Evolutionary conservation across 768 basidiomycete genomes (phyloP).

Genomic region (Sporobolomyces pararoseus): DNA sequence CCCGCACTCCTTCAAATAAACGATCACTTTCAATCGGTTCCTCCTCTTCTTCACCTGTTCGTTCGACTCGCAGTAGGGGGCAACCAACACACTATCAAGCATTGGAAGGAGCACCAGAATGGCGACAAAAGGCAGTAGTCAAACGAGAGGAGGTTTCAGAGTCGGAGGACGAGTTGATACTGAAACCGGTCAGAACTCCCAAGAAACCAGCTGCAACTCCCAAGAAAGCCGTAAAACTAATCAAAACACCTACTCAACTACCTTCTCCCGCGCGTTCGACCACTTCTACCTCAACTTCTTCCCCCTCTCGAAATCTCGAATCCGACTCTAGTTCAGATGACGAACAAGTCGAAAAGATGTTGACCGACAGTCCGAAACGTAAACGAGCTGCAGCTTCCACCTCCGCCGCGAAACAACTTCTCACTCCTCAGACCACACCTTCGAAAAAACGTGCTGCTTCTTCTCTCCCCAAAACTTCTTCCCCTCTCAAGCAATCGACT

Average conservation of each 20-base stretch:
- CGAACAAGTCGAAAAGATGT: neutral
- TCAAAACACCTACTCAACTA: neutral
- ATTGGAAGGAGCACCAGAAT: conserved; percentile 19
- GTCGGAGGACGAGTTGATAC: neutral
- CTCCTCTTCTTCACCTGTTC: neutral
- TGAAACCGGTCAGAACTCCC: neutral
- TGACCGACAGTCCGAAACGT: neutral
- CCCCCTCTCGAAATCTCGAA: neutral
- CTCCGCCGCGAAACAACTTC: neutral
- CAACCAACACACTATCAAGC: conserved; percentile 1
- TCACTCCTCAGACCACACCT: conserved; percentile 11
- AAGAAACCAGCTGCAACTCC: neutral
- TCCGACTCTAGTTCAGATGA: neutral
- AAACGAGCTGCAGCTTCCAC: neutral
- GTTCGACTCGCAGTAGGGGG: conserved; percentile 27
- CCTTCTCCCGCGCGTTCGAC: conserved; percentile 16
- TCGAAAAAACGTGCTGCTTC: neutral
- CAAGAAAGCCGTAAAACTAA: neutral
- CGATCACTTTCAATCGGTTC: too few species aligned
- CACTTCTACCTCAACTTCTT: conserved; percentile 14
- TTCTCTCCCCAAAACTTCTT: conserved; percentile 9
- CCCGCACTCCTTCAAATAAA: too few species aligned
- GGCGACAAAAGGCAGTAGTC: neutral
- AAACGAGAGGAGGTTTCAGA: neutral
- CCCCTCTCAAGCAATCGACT: conserved; percentile 17